Conservation (phyloP, 164 flowering plant species). For the Cinnamomum micranthum region DNA sequence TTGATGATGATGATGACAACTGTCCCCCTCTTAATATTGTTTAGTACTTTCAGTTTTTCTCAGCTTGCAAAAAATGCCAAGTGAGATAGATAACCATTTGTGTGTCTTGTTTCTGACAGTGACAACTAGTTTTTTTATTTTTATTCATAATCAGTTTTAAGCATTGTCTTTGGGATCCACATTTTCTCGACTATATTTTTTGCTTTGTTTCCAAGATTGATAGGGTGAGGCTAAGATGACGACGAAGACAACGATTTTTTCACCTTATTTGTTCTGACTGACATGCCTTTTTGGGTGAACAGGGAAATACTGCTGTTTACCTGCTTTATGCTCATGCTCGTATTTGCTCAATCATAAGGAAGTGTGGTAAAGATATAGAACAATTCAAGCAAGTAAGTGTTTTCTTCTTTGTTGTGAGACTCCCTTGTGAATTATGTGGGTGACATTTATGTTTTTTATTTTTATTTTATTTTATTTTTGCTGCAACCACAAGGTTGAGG, state of each 20-base stretch:
- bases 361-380: slow-evolving; percentile 82
- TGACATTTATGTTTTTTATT: neutral
- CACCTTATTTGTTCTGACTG: neutral
- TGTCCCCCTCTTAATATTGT: too few species aligned
- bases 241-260: too few species aligned
- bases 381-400: slow-evolving; percentile 69
- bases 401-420: slow-evolving; percentile 1
- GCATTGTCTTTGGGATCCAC: neutral
- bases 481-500: neutral
- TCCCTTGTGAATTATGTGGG: neutral
- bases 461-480: neutral
- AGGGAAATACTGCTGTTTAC: slow-evolving; percentile 99
- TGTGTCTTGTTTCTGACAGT: neutral
- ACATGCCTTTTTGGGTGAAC: slow-evolving; percentile 15
- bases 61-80: too few species aligned
- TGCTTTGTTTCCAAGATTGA: neutral
- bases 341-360: slow-evolving; percentile 91
- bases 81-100: too few species aligned
- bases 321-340: slow-evolving; percentile 97
- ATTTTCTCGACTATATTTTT: neutral
- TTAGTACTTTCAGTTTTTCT: too few species aligned
- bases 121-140: neutral
- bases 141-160: neutral
- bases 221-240: too few species aligned
- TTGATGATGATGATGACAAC: too few species aligned